Evolutionary conservation across 306 rosid species (phyloP).

Genomic region (Castanea mollissima): DNA sequence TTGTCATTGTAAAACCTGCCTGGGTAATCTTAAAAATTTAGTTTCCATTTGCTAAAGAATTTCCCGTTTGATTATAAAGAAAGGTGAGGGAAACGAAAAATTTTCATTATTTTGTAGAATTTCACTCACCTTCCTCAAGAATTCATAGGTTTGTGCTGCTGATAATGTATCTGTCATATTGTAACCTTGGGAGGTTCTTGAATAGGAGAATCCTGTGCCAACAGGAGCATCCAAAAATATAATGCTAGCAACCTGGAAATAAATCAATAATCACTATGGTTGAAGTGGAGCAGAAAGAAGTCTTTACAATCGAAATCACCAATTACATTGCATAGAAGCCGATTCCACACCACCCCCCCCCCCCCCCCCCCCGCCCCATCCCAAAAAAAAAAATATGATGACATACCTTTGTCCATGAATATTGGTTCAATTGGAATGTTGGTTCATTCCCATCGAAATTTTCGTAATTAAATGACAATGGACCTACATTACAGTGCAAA

Average conservation of each 20-base stretch:
- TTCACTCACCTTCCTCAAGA: slow-evolving; percentile 24
- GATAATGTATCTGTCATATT: slow-evolving; percentile 17
- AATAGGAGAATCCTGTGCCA: slow-evolving; percentile 36
- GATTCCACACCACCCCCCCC: too few relatives aligned
- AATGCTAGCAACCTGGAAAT: slow-evolving; percentile 24
- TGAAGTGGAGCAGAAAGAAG: background rate
- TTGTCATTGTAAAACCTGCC: too few relatives aligned
- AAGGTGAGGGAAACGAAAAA: background rate
- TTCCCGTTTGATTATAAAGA: too few relatives aligned
- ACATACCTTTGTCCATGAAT: slow-evolving; percentile 30
- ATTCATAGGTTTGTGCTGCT: slow-evolving; percentile 13
- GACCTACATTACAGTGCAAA: slow-evolving; percentile 9
- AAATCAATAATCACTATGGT: background rate
- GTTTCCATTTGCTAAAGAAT: too few relatives aligned
- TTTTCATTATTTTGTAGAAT: background rate
- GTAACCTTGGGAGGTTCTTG: slow-evolving; percentile 24
- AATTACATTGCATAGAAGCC: background rate
- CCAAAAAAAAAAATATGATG: background rate
- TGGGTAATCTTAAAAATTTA: too few relatives aligned
- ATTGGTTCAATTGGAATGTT: slow-evolving; percentile 3
- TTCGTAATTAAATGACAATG: slow-evolving; percentile 18
- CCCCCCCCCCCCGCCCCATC: too few relatives aligned
- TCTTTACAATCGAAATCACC: background rate
- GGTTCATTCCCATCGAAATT: slow-evolving; percentile 13
- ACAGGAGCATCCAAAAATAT: slow-evolving; percentile 27